Conservation (phyloP, 2,329 filamentous ascomycete genomes). For the Ophiostoma tasmaniense region DNA sequence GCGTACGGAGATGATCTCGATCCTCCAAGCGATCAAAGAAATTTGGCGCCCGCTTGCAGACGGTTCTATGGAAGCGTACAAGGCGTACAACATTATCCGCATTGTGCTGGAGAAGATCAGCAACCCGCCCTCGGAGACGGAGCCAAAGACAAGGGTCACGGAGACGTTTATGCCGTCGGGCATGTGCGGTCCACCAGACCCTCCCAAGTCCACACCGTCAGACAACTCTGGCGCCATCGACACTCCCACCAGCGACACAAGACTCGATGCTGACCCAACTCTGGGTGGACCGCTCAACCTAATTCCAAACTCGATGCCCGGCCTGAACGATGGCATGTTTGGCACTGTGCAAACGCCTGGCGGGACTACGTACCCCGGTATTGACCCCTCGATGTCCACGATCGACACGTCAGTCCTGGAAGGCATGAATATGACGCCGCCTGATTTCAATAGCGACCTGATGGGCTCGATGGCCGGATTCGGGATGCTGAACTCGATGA, state of each 20-base stretch:
- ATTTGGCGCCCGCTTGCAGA: constrained; percentile 78
- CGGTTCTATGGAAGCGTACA: constrained; percentile 80
- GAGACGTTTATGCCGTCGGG: constrained; percentile 1
- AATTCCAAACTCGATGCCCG: constrained; percentile 28
- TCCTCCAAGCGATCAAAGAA: constrained; percentile 60
- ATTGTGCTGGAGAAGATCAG: constrained; percentile 73
- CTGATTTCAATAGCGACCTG: constrained; percentile 32
- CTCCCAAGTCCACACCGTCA: constrained; percentile 9
- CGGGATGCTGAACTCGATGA: constrained; percentile 41
- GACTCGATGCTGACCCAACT: constrained; percentile 33
- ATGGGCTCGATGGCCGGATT: constrained; percentile 24
- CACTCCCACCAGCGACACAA: constrained; percentile 23
- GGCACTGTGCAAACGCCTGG: constrained; percentile 31
- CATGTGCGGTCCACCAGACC: not conserved
- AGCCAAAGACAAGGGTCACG: not conserved
- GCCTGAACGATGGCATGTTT: constrained; percentile 17
- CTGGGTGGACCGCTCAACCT: constrained; percentile 32
- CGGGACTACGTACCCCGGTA: constrained; percentile 35
- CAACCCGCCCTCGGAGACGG: constrained; percentile 27
- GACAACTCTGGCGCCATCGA: not conserved
- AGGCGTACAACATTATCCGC: constrained; percentile 70
- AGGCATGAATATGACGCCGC: constrained; percentile 22
- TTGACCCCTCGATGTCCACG: constrained; percentile 34
- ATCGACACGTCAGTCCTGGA: constrained; percentile 14
- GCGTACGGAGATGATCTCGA: constrained; percentile 65